Base-by-base conservation (phyloP, 1,284 basidiomycete species). In the Hemileia vastatrix region DNA sequence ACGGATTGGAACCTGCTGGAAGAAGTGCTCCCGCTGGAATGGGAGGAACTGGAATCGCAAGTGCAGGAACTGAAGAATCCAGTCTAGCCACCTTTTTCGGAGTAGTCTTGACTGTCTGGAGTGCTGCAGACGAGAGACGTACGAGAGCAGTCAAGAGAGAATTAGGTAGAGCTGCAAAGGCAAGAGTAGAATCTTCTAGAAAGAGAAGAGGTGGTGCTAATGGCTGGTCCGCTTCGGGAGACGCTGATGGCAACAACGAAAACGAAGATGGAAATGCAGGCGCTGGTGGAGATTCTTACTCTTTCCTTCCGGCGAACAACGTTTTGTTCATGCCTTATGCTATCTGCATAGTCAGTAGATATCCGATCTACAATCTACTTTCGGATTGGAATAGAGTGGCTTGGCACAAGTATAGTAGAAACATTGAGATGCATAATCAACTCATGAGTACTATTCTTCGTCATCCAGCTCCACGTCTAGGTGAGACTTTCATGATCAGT, bases 391-490 rank as follows among this genome's bases (percentile, higher is more conserved):
- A 76, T 63, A 71, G 74, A 31, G 67, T 73, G 36, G 71, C 70
- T 18, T 77, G 75, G 72, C 71, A 71, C 65, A 71, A 71, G 56
- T 73, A 75, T 63, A 72, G 71, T 61, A 67, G 67, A 21, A 72
- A 77, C 62, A 74, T 77, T 54, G 67, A 74, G 44, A 66, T 69
- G 67, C 76, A 76, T 56, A 69, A 74, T 50, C 66, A 67, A 52
- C 69, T 71, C 53, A 76, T 77, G 76, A 67, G 69, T 18, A 66
- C 66, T 33, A 65, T 76, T 31, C 71, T 77, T 15, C 67, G 73
- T 40, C 69, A 69, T 27, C 73, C 70, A 1, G 71, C 72, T 2
- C 74, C 73, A 5, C 67, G 70, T n/a, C 67, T 73, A 8, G 75
- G 75, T 19, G 73, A 76, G 56, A 67, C 61, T 15, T 64, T 76